phyloP scores from a whole-genome alignment of 2,329 filamentous ascomycete genomes.

The Diaporthe batatas region DNA sequence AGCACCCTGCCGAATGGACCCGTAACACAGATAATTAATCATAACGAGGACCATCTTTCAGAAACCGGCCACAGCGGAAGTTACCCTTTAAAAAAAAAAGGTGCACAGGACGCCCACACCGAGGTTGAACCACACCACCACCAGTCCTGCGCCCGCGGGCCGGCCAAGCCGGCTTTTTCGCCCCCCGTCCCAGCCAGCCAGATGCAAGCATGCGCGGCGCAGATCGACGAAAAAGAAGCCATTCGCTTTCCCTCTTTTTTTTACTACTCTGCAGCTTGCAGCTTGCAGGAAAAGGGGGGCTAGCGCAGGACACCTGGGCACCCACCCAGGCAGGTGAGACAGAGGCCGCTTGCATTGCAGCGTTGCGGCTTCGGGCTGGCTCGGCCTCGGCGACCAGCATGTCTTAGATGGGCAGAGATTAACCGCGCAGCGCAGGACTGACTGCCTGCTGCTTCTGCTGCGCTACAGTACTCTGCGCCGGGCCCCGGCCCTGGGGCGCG shows the following conservation, averaged over 20 bases:
- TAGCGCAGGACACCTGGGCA: slow-evolving; percentile 14
- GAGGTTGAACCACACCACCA: not conserved
- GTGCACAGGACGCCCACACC: not conserved
- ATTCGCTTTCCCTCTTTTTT: not conserved
- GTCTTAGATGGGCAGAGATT: slow-evolving; percentile 16
- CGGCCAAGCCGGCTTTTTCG: not conserved
- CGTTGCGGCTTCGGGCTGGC: not conserved
- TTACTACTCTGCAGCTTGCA: not conserved
- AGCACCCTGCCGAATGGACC: not conserved
- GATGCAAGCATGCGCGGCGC: not conserved
- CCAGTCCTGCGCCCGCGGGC: slow-evolving; percentile 10
- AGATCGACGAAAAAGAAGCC: not conserved
- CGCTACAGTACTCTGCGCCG: not conserved
- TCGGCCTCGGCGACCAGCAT: slow-evolving; percentile 17
- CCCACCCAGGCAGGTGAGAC: slow-evolving; percentile 5
- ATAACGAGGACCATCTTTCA: no score
- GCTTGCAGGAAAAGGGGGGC: slow-evolving; percentile 6
- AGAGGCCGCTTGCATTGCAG: not conserved
- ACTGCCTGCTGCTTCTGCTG: no score
- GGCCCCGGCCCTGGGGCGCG: no score
- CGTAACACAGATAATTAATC: not conserved
- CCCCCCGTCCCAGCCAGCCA: not conserved
- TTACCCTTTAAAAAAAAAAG: not conserved
- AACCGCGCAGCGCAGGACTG: slow-evolving; percentile 5
- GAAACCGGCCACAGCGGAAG: not conserved